Evolutionary conservation across 1,284 basidiomycete genomes (phyloP).

Genomic region (Mycosarcoma maydis): DNA sequence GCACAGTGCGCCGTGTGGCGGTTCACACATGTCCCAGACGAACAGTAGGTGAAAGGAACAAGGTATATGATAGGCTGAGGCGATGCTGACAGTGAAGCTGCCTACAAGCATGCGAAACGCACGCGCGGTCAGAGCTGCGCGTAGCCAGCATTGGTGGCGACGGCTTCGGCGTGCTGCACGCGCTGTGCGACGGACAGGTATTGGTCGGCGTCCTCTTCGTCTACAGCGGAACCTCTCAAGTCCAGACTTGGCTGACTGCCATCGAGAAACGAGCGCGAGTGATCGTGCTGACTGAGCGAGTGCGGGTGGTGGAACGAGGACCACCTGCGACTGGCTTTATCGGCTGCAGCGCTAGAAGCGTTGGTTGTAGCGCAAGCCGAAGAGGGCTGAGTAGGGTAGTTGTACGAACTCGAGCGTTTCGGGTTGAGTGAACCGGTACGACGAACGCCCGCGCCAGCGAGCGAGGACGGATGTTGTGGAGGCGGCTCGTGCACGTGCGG

Average conservation of each 20-base stretch:
- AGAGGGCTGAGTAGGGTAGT: conserved; percentile 10
- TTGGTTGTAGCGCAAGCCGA: not conserved
- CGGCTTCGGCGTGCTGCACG: not conserved
- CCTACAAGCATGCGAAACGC: no score
- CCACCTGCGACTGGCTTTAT: conserved; percentile 13
- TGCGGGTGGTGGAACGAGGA: conserved; percentile 30
- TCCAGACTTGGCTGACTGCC: not conserved
- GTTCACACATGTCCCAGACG: no score
- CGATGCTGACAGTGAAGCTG: no score
- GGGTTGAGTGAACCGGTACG: conserved; percentile 31
- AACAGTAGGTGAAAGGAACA: no score
- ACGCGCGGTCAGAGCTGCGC: conserved; percentile 17
- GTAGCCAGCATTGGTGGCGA: conserved; percentile 6
- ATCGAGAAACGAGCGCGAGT: not conserved
- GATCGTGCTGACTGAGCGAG: conserved; percentile 7
- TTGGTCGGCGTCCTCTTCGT: conserved; percentile 32
- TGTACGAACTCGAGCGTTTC: conserved; percentile 24
- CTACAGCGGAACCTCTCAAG: conserved; percentile 25
- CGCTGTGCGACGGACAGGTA: conserved; percentile 5
- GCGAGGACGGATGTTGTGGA: conserved; percentile 36
- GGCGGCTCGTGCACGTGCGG: conserved; percentile 33
- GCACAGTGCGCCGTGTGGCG: no score
- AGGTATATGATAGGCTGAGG: no score
- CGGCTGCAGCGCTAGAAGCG: not conserved
- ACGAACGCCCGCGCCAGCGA: conserved; percentile 3